Conservation (phyloP, 129 eudicot genomes). For the Gnaphalium uliginosum region DNA sequence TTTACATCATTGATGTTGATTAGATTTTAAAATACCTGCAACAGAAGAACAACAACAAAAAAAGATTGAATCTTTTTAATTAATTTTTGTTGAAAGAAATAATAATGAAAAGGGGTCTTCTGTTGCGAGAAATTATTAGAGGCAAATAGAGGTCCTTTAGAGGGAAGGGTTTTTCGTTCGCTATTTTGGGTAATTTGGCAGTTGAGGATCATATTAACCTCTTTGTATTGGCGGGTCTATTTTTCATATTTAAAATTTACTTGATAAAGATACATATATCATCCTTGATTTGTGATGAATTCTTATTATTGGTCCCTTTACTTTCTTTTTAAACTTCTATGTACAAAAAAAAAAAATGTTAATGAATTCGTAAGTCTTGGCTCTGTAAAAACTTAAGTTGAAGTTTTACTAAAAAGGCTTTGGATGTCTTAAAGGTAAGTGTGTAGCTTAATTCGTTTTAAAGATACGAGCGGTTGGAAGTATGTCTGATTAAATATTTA, state of each 20-base stretch:
- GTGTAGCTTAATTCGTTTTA: too few species aligned
- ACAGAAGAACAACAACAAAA: slow-evolving; percentile 24
- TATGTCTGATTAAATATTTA: too few species aligned
- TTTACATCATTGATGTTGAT: background rate
- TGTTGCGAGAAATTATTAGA: slow-evolving; percentile 29
- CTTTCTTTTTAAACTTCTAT: too few species aligned
- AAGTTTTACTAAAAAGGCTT: too few species aligned
- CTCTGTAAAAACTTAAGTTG: too few species aligned
- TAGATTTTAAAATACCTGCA: slow-evolving; percentile 18
- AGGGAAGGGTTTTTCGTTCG: slow-evolving; percentile 21
- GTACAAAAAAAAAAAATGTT: too few species aligned
- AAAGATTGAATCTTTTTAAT: slow-evolving; percentile 10
- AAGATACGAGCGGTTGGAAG: too few species aligned
- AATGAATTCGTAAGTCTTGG: too few species aligned
- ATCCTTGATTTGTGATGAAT: too few species aligned
- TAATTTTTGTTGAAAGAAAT: slow-evolving; percentile 17
- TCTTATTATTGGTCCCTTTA: too few species aligned
- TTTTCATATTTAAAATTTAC: background rate
- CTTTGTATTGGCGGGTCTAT: slow-evolving; percentile 20
- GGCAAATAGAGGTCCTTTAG: slow-evolving; percentile 18
- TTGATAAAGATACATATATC: too few species aligned
- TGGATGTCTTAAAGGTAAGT: too few species aligned
- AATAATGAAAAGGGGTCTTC: slow-evolving; percentile 9
- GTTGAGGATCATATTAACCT: slow-evolving; percentile 29
- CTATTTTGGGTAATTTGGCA: slow-evolving; percentile 30